Conservation (phyloP, 176 grass and related monocot genomes). For the Cymbopogon citratus region DNA sequence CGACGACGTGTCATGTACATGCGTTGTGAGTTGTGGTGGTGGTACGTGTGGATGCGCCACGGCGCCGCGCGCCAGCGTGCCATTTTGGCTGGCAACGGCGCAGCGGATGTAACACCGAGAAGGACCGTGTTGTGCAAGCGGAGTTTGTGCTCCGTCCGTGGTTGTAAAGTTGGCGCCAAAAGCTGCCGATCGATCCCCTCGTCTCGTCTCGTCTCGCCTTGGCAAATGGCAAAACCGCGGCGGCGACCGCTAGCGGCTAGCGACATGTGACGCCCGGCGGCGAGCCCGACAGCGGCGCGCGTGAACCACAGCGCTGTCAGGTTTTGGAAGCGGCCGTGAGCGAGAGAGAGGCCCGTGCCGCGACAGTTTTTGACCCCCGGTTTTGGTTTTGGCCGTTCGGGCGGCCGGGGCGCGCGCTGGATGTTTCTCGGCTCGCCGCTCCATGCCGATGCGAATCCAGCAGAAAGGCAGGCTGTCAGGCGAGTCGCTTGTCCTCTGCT, state of each 20-base stretch:
- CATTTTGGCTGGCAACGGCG: not conserved
- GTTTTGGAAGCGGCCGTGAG: slow-evolving; percentile 12
- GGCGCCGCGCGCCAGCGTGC: not conserved
- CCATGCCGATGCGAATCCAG: slow-evolving; percentile 18
- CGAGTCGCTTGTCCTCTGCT: slow-evolving; percentile 6
- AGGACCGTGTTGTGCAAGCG: slow-evolving; percentile 25
- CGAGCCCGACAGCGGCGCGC: not conserved
- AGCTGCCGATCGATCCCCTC: not conserved
- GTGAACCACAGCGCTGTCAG: slow-evolving; percentile 15
- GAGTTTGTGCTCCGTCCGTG: slow-evolving; percentile 12
- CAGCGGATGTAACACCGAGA: too few species aligned
- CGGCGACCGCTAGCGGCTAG: not conserved
- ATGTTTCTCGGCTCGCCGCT: not conserved
- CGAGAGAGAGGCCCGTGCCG: not conserved
- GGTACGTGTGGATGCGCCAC: not conserved
- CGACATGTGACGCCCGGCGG: not conserved
- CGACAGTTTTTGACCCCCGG: not conserved
- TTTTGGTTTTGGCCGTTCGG: not conserved
- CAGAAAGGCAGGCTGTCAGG: not conserved
- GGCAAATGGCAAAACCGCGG: not conserved
- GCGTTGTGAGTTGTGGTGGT: not conserved
- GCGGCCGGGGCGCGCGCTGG: not conserved
- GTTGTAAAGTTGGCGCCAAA: not conserved
- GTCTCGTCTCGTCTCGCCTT: too few species aligned
- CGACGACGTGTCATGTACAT: not conserved